Conservation (phyloP, 257 asterid genomes). For the Leonotis leonurus region DNA sequence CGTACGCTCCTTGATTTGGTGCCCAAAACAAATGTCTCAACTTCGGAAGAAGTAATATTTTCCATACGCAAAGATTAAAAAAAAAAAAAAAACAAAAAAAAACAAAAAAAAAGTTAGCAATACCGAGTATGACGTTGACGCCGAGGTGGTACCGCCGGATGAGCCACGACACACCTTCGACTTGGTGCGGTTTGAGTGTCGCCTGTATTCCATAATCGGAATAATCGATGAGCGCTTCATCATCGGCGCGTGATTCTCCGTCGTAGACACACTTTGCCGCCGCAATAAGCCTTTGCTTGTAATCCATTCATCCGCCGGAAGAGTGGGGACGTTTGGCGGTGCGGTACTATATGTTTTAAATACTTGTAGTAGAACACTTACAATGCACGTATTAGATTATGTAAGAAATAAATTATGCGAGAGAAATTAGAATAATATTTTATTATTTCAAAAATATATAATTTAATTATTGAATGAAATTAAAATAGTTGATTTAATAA, state of each 20-base stretch:
- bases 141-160: slow-evolving; percentile 69
- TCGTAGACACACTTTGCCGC: slow-evolving; percentile 70
- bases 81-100: too few relatives aligned
- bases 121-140: slow-evolving; percentile 91
- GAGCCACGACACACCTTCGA: slow-evolving; percentile 86
- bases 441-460: too few relatives aligned
- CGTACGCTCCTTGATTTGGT: too few relatives aligned
- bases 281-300: slow-evolving; percentile 55
- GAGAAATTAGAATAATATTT: too few relatives aligned
- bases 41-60: too few relatives aligned
- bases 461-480: too few relatives aligned
- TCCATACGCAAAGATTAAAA: neutral
- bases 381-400: too few relatives aligned
- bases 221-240: slow-evolving; percentile 17
- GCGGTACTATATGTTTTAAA: too few relatives aligned
- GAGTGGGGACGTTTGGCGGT: slow-evolving; percentile 5
- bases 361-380: too few relatives aligned
- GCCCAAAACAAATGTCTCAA: too few relatives aligned
- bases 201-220: slow-evolving; percentile 51
- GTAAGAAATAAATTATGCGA: too few relatives aligned
- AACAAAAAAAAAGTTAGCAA: neutral
- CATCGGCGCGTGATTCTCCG: slow-evolving; percentile 37
- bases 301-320: slow-evolving; percentile 43
- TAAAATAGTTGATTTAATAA: too few relatives aligned
- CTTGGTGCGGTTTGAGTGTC: slow-evolving; percentile 75